Conservation (phyloP, 352 stramenopile genomes). For the Globisporangium ultimum region DNA sequence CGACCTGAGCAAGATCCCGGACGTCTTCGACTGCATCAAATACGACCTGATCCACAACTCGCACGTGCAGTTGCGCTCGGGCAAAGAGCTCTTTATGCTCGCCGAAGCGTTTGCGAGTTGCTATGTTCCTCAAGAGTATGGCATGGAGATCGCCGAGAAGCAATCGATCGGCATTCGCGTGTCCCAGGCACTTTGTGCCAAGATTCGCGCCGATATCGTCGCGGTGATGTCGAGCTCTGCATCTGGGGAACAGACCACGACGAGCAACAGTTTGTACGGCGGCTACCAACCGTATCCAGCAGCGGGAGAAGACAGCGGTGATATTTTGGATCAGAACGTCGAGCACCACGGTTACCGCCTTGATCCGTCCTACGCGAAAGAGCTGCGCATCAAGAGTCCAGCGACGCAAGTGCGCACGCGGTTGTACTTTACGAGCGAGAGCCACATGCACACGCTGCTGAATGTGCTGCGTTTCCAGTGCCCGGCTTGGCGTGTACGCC, state of each 20-base stretch:
- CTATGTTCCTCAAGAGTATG: slow-evolving; percentile 97
- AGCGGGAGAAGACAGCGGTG: slow-evolving; percentile 26
- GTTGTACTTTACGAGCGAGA: slow-evolving; percentile 99
- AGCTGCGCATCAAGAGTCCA: slow-evolving; percentile 95
- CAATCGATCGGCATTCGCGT: slow-evolving; percentile 95
- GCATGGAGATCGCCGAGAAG: slow-evolving; percentile 92
- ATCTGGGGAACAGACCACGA: slow-evolving; percentile 27
- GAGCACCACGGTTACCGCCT: slow-evolving; percentile 88
- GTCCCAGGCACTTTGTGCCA: slow-evolving; percentile 96
- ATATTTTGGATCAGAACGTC: slow-evolving; percentile 46
- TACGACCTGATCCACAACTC: slow-evolving; percentile 99
- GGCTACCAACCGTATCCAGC: slow-evolving; percentile 20
- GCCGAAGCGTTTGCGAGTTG: slow-evolving; percentile 95
- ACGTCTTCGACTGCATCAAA: slow-evolving; percentile 97
- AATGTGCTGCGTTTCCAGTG: slow-evolving; percentile 96
- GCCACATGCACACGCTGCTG: slow-evolving; percentile 97
- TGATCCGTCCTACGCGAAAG: slow-evolving; percentile 83
- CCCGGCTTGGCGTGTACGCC: slow-evolving; percentile 57
- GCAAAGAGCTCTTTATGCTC: slow-evolving; percentile 91
- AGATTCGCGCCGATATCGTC: slow-evolving; percentile 94
- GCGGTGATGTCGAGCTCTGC: slow-evolving; percentile 68
- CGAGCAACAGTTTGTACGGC: slow-evolving; percentile 32
- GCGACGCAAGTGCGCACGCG: slow-evolving; percentile 91
- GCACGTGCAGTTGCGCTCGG: slow-evolving; percentile 85
- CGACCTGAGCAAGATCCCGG: slow-evolving; percentile 95